Evolutionary conservation across 2,329 filamentous ascomycete species (phyloP).

Genomic region (Sporothrix euskadiensis): DNA sequence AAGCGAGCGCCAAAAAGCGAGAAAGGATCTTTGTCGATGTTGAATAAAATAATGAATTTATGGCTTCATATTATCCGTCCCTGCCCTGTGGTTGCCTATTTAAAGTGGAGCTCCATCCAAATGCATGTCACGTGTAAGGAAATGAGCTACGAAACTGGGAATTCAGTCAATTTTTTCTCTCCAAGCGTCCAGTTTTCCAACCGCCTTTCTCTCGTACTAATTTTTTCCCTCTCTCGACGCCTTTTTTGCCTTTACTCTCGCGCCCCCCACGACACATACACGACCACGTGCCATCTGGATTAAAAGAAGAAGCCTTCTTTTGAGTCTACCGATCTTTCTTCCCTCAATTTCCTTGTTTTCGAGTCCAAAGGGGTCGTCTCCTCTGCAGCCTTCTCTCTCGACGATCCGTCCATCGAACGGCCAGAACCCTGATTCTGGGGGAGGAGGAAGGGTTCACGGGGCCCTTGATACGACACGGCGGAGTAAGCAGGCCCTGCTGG

Average conservation of each 20-base stretch:
- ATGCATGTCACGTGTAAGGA: constrained; percentile 1
- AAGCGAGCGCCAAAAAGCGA: neutral
- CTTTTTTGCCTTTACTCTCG: neutral
- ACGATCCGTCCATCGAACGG: neutral
- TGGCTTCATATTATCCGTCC: neutral
- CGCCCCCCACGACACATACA: neutral
- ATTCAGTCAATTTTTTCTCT: neutral
- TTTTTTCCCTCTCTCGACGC: neutral
- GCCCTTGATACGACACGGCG: neutral
- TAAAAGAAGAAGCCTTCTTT: neutral
- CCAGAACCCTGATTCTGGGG: constrained; percentile 4
- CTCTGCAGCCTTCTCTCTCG: neutral
- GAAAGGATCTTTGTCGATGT: neutral
- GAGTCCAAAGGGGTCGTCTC: neutral
- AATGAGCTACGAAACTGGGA: constrained; percentile 10
- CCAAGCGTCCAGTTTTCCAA: neutral
- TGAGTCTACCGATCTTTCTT: neutral
- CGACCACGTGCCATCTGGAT: neutral
- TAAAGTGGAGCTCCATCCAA: neutral
- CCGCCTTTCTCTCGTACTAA: neutral
- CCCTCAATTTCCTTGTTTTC: neutral
- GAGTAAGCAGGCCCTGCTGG: neutral
- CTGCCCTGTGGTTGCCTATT: neutral
- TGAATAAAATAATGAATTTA: constrained; percentile 4
- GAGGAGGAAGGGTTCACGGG: neutral